phyloP scores from a whole-genome alignment of 768 basidiomycete species.

The Kwoniella shandongensis region DNA sequence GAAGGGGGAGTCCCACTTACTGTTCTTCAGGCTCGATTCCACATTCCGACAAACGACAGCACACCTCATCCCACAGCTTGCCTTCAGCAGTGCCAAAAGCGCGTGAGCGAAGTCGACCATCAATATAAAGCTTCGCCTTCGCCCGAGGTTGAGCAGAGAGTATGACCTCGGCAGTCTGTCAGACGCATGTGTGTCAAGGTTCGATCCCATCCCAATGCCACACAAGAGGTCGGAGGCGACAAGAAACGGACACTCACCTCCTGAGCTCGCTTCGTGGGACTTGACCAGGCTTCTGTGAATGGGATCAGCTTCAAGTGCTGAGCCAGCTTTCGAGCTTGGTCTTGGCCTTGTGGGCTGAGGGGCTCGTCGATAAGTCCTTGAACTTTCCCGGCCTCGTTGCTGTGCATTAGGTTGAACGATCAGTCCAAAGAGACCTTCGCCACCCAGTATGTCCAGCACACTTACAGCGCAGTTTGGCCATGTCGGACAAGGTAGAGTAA shows the following conservation, averaged over 20 bases:
- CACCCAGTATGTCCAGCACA: neutral
- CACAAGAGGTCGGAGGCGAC: neutral
- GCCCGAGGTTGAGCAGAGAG: slow-evolving; percentile 17
- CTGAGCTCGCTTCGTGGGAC: slow-evolving; percentile 68
- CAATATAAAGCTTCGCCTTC: slow-evolving; percentile 18
- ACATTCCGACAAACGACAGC: neutral
- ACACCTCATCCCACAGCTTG: slow-evolving; percentile 14
- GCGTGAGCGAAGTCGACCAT: slow-evolving; percentile 19
- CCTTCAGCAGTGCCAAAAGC: slow-evolving; percentile 16
- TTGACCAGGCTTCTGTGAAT: slow-evolving; percentile 61
- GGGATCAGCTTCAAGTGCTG: slow-evolving; percentile 24
- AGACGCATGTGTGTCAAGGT: too few species aligned
- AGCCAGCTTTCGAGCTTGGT: slow-evolving; percentile 24
- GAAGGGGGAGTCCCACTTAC: too few species aligned
- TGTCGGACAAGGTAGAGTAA: slow-evolving; percentile 28
- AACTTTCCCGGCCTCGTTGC: slow-evolving; percentile 28
- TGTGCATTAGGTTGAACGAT: neutral
- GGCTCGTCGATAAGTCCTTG: slow-evolving; percentile 29
- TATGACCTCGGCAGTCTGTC: slow-evolving; percentile 28
- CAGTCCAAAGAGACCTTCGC: neutral
- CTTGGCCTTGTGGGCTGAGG: slow-evolving; percentile 15
- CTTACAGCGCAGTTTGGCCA: slow-evolving; percentile 22
- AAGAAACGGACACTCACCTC: slow-evolving; percentile 57
- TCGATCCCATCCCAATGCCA: too few species aligned
- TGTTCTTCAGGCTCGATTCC: slow-evolving; percentile 16